These are phyloP conservation scores for Podila clonocystis DNA, from an alignment of 192 early-diverging fungal genomes.

Conservation along the genomic window DNA sequence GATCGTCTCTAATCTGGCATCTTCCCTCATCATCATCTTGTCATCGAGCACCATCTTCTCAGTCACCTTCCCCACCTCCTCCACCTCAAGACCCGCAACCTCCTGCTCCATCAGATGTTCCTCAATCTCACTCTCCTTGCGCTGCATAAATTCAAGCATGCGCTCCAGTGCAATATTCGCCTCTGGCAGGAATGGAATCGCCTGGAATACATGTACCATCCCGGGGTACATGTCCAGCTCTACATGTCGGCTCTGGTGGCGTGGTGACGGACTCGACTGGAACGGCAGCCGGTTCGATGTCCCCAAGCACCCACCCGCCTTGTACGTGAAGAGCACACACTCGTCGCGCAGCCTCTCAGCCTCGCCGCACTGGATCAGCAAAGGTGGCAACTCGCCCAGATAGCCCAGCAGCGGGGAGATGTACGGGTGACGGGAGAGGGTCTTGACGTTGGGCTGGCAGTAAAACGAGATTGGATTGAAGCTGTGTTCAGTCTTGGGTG, in stretches of 20 bases:
- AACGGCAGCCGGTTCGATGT: constrained; percentile 11
- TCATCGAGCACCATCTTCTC: background rate
- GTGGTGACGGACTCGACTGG: background rate
- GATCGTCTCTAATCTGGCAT: no score
- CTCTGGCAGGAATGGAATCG: constrained; percentile 40
- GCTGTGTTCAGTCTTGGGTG: constrained; percentile 34
- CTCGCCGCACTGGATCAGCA: constrained; percentile 65
- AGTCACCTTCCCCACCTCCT: background rate
- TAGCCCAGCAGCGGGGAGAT: constrained; percentile 63
- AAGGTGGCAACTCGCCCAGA: constrained; percentile 57
- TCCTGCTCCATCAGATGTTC: background rate
- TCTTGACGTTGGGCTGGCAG: constrained; percentile 36
- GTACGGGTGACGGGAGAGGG: constrained; percentile 58
- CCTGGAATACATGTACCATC: constrained; percentile 51
- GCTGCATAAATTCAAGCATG: constrained; percentile 42
- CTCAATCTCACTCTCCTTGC: constrained; percentile 12
- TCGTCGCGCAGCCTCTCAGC: constrained; percentile 58
- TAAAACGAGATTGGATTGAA: constrained; percentile 60
- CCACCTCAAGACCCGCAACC: background rate
- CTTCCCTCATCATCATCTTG: background rate
- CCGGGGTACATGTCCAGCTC: constrained; percentile 43
- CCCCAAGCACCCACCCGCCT: constrained; percentile 34
- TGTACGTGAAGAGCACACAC: constrained; percentile 49
- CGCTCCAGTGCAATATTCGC: constrained; percentile 21
- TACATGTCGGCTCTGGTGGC: background rate